Evolutionary conservation across 2,329 filamentous ascomycete genomes (phyloP).

Genomic region (Fusarium sp.): DNA sequence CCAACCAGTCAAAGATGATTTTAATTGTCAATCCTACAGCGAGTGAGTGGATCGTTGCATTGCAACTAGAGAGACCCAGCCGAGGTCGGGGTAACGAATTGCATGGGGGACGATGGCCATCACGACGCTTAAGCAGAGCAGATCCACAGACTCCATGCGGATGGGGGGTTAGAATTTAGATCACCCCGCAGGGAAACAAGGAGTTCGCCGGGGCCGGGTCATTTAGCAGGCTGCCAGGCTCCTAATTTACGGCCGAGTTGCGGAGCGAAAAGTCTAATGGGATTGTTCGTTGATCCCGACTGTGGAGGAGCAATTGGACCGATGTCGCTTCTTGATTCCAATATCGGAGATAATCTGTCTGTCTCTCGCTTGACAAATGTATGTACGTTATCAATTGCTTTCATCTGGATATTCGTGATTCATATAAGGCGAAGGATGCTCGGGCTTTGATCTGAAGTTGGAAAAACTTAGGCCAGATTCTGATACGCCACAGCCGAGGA

Average conservation of each 20-base stretch:
- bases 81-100: conserved; percentile 28
- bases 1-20: conserved; percentile 9
- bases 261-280: conserved; percentile 9
- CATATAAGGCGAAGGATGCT: background rate
- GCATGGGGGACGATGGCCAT: conserved; percentile 5
- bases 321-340: conserved; percentile 28
- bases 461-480: background rate
- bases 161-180: conserved; percentile 10
- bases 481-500: conserved; percentile 27
- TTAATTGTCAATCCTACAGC: conserved; percentile 4
- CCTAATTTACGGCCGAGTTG: conserved; percentile 24
- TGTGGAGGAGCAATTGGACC: conserved; percentile 1
- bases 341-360: conserved; percentile 12
- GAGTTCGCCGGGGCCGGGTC: conserved; percentile 13
- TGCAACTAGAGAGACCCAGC: conserved; percentile 4
- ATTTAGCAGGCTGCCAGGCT: conserved; percentile 2
- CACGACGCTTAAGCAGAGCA: conserved; percentile 1
- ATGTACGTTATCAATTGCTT: background rate
- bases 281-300: conserved; percentile 2
- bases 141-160: conserved; percentile 2
- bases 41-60: conserved; percentile 11
- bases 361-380: background rate
- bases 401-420: background rate
- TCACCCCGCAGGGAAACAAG: conserved; percentile 24
- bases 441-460: background rate